Conservation (phyloP, 208 protist species). For the Kentomonas sorsogonicus region DNA sequence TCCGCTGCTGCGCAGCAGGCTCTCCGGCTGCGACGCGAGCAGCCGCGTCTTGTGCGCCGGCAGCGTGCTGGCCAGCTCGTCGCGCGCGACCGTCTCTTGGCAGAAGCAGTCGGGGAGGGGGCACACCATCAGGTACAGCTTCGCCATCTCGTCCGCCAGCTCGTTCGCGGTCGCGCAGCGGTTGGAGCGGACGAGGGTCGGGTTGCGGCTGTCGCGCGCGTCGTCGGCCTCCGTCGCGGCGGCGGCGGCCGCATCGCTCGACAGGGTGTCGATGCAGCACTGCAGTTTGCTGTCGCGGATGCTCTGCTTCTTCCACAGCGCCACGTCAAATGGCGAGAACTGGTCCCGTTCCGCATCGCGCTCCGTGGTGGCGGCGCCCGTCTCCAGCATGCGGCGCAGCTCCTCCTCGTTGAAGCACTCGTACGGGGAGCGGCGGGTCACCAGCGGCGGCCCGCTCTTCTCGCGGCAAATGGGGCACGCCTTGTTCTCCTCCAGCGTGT, state of each 20-base stretch:
- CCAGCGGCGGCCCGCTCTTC: conserved; percentile 24
- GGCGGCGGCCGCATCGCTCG: background rate
- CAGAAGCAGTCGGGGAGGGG: conserved; percentile 64
- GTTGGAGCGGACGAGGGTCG: no score
- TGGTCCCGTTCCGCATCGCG: no score
- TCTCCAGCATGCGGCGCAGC: conserved; percentile 27
- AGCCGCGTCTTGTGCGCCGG: no score
- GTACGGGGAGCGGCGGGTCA: conserved; percentile 40
- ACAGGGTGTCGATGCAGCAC: conserved; percentile 43
- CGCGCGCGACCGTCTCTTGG: no score
- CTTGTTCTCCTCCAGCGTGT: conserved; percentile 34
- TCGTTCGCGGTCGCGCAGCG: no score
- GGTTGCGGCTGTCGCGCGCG: no score
- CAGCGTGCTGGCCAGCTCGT: background rate
- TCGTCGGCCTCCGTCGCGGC: no score
- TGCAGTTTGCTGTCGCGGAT: conserved; percentile 33
- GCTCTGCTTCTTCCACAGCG: no score
- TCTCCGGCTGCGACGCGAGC: no score
- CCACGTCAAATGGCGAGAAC: no score
- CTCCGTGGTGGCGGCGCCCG: background rate
- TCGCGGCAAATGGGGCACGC: conserved; percentile 75
- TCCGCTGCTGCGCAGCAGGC: no score
- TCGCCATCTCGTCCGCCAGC: conserved; percentile 51
- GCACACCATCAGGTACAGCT: conserved; percentile 72
- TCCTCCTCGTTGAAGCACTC: conserved; percentile 61